Percentiles rank a stretch among this genome's conserved stretches.
These are phyloP conservation scores for Cetradonia linearis DNA, from an alignment of 495 filamentous ascomycete genomes.

Conservation along the genomic window DNA sequence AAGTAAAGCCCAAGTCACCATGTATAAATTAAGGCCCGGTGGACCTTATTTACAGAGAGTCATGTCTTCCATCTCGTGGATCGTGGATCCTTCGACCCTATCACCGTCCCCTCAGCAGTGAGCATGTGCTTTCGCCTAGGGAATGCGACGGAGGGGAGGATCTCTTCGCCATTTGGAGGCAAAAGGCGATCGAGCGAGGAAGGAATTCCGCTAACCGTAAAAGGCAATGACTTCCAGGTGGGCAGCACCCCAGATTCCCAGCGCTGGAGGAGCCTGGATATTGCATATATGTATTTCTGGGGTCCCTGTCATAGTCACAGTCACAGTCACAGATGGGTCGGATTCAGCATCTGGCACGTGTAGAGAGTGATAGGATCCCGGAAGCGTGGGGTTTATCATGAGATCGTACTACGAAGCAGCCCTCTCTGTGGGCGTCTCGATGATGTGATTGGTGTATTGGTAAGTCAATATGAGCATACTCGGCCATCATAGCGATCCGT, in stretches of 20 bases:
- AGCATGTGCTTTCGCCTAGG: neutral
- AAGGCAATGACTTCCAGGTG: conserved; percentile 16
- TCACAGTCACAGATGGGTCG: neutral
- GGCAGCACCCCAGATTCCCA: neutral
- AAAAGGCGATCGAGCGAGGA: conserved; percentile 1
- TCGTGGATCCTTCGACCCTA: conserved; percentile 4
- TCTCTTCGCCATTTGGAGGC: conserved; percentile 16
- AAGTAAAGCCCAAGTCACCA: too few relatives aligned
- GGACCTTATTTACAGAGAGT: neutral
- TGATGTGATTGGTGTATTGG: too few relatives aligned
- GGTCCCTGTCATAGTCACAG: neutral
- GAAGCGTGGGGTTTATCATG: neutral
- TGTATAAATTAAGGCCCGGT: neutral
- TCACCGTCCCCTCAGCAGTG: neutral
- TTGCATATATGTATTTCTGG: neutral
- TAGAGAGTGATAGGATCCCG: neutral
- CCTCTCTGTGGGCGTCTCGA: neutral
- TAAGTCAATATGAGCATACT: too few relatives aligned
- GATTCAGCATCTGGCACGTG: neutral
- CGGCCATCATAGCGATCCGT: too few relatives aligned
- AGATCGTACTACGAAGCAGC: neutral
- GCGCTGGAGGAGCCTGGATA: neutral
- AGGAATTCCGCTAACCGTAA: conserved; percentile 8
- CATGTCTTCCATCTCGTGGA: neutral
- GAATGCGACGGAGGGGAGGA: conserved; percentile 3